Evolutionary conservation across 139 green algal genomes (phyloP), one percentile per base, ranked within the genome.

Genomic region (Chlamydomonas incerta): DNA sequence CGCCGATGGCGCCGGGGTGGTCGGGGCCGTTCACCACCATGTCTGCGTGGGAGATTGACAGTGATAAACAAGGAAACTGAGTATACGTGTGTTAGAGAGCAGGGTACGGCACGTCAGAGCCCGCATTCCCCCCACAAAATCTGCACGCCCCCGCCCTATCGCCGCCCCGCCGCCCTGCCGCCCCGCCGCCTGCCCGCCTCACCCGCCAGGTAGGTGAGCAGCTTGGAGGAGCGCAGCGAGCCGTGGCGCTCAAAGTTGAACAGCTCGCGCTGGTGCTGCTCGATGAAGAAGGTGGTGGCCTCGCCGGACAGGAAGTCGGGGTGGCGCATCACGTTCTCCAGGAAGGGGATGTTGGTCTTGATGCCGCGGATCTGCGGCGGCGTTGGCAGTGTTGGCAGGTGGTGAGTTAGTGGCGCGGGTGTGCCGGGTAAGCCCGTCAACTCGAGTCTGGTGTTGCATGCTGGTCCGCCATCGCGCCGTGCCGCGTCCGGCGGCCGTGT

Each of bases 291-390:
- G 15, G 95, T 98, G 70, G 91, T 94, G 24, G 77, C 87, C 58
- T 90, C 82, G 46, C 95, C 95, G 0, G 46, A 33, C 55, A 98
- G 85, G 82, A 99, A 99, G 70, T 97, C 95, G 3, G 95, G 94
- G 88, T 98, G 94, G 35, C 91, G 83, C 81, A 98, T 87, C 52
- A 99, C 96, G 87, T 98, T 98, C 81, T 95, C 91, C 80, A 98
- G 90, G 89, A 98, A 98, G n/a, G 91, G 74, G 62, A 98, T 96
- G 92, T 98, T 98, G 89, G 96, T 98, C 90, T 98, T 98, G 74
- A 99, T 93, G n/a, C 96, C 96, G 60, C 95, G 92, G 33, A 99
- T 82, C 83, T 92, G 87, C 14, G 50, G 60, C 17, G 17, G 20
- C 62, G 62, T 66, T 11, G n/a, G n/a, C n/a, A n/a, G n/a, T n/a